Base-by-base conservation (phyloP, 2,329 filamentous ascomycete genomes). In the Penicillium sp. region DNA sequence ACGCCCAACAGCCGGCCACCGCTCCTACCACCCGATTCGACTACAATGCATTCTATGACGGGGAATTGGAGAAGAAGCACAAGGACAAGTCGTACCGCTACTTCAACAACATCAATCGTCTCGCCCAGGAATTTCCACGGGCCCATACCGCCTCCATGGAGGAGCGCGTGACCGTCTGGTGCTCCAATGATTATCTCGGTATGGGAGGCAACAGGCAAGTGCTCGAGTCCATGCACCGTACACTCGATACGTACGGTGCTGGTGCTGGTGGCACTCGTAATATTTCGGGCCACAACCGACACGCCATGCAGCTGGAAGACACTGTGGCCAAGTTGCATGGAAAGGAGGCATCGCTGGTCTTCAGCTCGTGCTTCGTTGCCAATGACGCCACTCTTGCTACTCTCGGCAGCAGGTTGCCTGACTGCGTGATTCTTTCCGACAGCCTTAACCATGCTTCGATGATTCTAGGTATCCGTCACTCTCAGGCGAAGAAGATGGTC, bases 91-190 rank as follows among this genome's bases (percentile, higher is more conserved):
- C 92, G 50, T 99, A 99, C 81, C 90, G 94, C 71, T 97, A 97
- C 81, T 99, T 99, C 82, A 99, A 99, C 83, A 99, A 99, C 81
- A 99, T 99, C 85, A 99, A 99, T 72, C 92, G 94, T 33, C 83
- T 99, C 58, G 94, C 94, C 63, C 90, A 94, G 78, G 91, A 97
- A 62, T 99, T 99, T 61, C 94, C 94, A 27, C 90, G 89, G 62
- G 94, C 94, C 44, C 94, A 99, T 75, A 96, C 95, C 82, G 84
- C 89, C 15, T 86, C 82, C 55, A 84, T 85, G 69, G 87, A 93
- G 56, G 91, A 97, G 63, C 86, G 86, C 51, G 94, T 99, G 55
- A 96, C 93, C 1, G 94, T 99, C 23, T 99, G 94, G 94, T 99
- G 94, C 81, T 95, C 93, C 72, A 99, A 99, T 70, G 94, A 99